Base-by-base conservation (phyloP, 2,329 filamentous ascomycete species). In the Claviceps quebecensis region DNA sequence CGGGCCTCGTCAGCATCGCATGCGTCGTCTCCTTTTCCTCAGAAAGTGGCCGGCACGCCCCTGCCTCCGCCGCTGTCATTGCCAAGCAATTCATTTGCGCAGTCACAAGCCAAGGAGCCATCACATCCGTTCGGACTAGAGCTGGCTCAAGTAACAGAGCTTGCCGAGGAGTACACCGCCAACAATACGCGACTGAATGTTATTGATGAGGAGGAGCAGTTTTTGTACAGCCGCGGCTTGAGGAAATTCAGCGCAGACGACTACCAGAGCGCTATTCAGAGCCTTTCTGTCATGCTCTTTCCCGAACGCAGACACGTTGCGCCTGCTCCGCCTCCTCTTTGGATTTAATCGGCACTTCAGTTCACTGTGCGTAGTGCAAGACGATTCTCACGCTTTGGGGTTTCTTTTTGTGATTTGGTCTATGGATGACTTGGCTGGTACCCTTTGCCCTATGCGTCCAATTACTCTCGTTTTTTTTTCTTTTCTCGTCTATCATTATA, bases 81-180 rank as follows among this genome's bases (percentile, higher is more conserved):
- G 48, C 56, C 67, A 29, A 56, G 63, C 57, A 52, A 29, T 7
- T 22, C 38, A 5, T 44, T 40, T 7, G 67, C 68, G 51, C 71
- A 72, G 29, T 58, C 54, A 23, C 46, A 54, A 45, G 48, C 55
- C 57, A 67, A 69, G 62, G 66, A 72, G 29, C 59, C 68, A 34
- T 34, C 29, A 45, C 80, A 93, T 65, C 91, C 91, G 0, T 97
- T 97, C 61, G 87, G 87, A 50, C 83, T 84, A 48, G 93, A 98
- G 68, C 73, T 97, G 50, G 88, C 87, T 52, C 86, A 97, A 68
- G 87, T 97, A 23, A 88, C 89, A 50, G 93, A 97, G 68, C 78
- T 96, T 16, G 91, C 85, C 0, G 93, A 97, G 69, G 90, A 96
- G 67, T 91, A 88, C 59, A 81, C 81, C 43, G 74, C 81, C 34